Evolutionary conservation across 352 stramenopile genomes (phyloP).

Genomic region (Globisporangium apiculatum): DNA sequence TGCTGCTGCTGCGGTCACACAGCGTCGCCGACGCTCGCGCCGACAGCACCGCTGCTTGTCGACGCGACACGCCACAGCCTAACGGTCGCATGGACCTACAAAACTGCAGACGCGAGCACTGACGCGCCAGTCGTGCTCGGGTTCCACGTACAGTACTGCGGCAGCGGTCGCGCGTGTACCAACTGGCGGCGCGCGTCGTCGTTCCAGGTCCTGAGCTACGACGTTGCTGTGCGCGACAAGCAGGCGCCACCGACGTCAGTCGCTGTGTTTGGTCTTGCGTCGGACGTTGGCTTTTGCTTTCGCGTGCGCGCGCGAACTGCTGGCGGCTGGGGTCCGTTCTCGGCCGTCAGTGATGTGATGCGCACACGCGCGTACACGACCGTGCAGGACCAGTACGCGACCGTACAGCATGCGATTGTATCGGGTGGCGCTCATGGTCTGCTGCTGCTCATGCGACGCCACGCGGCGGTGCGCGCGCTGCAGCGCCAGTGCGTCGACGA

Average conservation of each 20-base stretch:
- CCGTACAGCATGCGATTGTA: constrained; percentile 16
- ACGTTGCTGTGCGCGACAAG: constrained; percentile 30
- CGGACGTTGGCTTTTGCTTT: constrained; percentile 52
- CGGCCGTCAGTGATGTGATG: constrained; percentile 21
- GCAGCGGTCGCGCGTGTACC: constrained; percentile 23
- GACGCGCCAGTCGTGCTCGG: constrained; percentile 46
- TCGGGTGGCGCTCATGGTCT: constrained; percentile 19
- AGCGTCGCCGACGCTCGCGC: constrained; percentile 27
- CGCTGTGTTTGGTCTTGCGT: constrained; percentile 27
- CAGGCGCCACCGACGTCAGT: constrained; percentile 19
- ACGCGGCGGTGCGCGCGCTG: constrained; percentile 22
- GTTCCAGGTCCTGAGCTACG: constrained; percentile 50
- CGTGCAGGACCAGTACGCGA: constrained; percentile 25
- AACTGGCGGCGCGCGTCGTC: constrained; percentile 44
- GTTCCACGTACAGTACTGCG: constrained; percentile 51
- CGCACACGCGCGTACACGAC: constrained; percentile 30
- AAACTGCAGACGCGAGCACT: constrained; percentile 1
- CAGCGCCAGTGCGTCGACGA: constrained; percentile 34
- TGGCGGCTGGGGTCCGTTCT: constrained; percentile 65
- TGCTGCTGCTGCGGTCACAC: not conserved
- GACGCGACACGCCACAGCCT: constrained; percentile 40
- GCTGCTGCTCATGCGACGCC: constrained; percentile 33
- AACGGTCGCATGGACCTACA: constrained; percentile 30
- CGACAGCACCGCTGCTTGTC: constrained; percentile 22
- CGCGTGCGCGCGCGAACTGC: constrained; percentile 44